Percentiles rank a stretch among this genome's conserved stretches.
Evolutionary conservation across 805 yeast genomes (phyloP).

Genomic region (Saturnispora sekii): DNA sequence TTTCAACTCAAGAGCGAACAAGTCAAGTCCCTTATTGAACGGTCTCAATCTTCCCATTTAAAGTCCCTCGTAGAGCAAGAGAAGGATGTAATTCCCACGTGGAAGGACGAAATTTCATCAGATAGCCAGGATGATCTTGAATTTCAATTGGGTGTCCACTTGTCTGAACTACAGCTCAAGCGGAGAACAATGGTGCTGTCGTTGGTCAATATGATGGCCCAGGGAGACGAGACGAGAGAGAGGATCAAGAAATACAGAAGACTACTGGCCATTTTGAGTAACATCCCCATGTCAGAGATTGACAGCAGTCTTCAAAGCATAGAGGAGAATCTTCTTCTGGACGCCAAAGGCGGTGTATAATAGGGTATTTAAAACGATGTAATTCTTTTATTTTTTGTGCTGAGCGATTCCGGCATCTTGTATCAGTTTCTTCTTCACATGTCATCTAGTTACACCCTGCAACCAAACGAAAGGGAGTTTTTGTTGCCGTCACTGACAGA

Average conservation of each 20-base stretch:
- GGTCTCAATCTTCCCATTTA: conserved; percentile 36
- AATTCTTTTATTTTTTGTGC: background rate
- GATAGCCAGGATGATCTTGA: background rate
- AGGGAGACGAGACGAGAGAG: conserved; percentile 36
- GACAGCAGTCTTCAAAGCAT: conserved; percentile 59
- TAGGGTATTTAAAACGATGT: background rate
- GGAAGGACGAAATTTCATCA: conserved; percentile 6
- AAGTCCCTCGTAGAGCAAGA: conserved; percentile 32
- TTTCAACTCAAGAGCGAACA: conserved; percentile 14
- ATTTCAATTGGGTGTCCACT: conserved; percentile 26
- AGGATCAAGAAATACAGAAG: conserved; percentile 60
- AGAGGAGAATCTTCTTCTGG: conserved; percentile 21
- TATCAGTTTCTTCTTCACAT: background rate
- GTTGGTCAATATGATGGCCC: conserved; percentile 26
- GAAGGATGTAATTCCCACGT: conserved; percentile 22
- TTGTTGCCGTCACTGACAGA: conserved; percentile 10
- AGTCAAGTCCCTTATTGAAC: conserved; percentile 27
- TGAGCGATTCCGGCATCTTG: background rate
- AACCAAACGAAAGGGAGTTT: conserved; percentile 12
- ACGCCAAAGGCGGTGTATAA: background rate
- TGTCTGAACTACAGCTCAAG: conserved; percentile 44
- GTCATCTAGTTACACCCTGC: conserved; percentile 8
- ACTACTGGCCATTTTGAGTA: conserved; percentile 60
- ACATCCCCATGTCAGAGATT: conserved; percentile 55
- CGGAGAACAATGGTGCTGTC: conserved; percentile 47